Evolutionary conservation across 1,139 yeast species (phyloP), one percentile per base, ranked within the genome.

Genomic region (Pichia terricola): DNA sequence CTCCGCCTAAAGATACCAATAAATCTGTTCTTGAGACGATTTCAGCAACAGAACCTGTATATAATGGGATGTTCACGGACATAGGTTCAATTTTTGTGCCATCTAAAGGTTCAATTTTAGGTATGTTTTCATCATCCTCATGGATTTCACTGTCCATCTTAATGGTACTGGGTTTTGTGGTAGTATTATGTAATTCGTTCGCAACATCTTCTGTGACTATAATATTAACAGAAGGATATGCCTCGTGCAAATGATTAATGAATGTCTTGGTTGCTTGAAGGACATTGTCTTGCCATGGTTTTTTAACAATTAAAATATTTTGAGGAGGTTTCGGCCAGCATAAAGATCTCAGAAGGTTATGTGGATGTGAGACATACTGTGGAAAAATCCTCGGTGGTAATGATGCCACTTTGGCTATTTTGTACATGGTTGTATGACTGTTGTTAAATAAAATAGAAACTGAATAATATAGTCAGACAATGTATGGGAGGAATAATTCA

Each of bases 1-100:
- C 98, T 10, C 98, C 98, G 8, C 97, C 97, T 35, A 89, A 63
- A 0, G 96, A 85, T 11, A 89, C 87, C 38, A 89, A 65, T 40
- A 88, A 62, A 58, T 89, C 97, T 2, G 80, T 71, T 49, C 71
- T 71, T 37, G 59, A 52, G 8, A 78, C 73, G 30, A 88, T 77
- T 5, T 79, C 82, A 8, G 67, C 65, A 11, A 66, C 64, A 1
- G 70, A 58, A 0, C 94, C 95, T 0, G 91, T 77, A 58, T 69
- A 81, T 2, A 77, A 35, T 11, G 45, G 41, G 10, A 45, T 40
- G 28, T n/a, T 4, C 5, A 26, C 22, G 5, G 38, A 26, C 4
- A 6, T 35, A n/a, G n/a, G n/a, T n/a, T n/a, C n/a, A n/a, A n/a
- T n/a, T n/a, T n/a, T n/a, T n/a, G n/a, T n/a, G n/a, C n/a, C n/a